Evolutionary conservation across 2,329 filamentous ascomycete species (phyloP).

Genomic region (Hirsutella rhossiliensis): DNA sequence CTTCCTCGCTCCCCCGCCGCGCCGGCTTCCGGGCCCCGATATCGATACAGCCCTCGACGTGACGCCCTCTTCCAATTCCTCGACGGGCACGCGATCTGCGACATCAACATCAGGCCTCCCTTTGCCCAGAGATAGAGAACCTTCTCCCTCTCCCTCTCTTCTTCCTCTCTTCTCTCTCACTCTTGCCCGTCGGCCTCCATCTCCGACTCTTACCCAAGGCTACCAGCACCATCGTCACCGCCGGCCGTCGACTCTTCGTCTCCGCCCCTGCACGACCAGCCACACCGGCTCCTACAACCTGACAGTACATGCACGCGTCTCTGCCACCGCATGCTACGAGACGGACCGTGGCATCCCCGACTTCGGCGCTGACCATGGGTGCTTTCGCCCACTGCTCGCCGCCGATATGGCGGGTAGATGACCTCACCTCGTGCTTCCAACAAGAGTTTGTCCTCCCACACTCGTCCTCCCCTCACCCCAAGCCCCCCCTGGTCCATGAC

Average conservation of each 20-base stretch:
- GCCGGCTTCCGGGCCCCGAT: not conserved
- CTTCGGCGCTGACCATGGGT: constrained; percentile 20
- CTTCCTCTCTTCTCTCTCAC: not conserved
- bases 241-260: not conserved
- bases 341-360: constrained; percentile 1
- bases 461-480: not conserved
- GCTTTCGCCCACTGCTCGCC: constrained; percentile 39
- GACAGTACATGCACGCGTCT: not conserved
- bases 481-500: not conserved
- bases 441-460: constrained; percentile 45
- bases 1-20: not conserved
- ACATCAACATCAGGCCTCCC: constrained; percentile 1
- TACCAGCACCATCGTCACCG: not conserved
- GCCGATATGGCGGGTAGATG: constrained; percentile 52
- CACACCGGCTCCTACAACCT: not conserved
- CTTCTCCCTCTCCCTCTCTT: not conserved
- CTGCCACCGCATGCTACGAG: not conserved
- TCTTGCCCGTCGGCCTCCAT: not conserved
- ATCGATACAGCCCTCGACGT: constrained; percentile 1
- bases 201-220: too few relatives aligned
- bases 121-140: not conserved
- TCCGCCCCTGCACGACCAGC: not conserved
- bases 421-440: constrained; percentile 51
- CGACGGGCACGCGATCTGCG: not conserved
- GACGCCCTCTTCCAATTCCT: constrained; percentile 2